These are phyloP conservation scores for Tillandsia leiboldiana DNA, from an alignment of 176 grass and related monocot species.

Conservation along the genomic window DNA sequence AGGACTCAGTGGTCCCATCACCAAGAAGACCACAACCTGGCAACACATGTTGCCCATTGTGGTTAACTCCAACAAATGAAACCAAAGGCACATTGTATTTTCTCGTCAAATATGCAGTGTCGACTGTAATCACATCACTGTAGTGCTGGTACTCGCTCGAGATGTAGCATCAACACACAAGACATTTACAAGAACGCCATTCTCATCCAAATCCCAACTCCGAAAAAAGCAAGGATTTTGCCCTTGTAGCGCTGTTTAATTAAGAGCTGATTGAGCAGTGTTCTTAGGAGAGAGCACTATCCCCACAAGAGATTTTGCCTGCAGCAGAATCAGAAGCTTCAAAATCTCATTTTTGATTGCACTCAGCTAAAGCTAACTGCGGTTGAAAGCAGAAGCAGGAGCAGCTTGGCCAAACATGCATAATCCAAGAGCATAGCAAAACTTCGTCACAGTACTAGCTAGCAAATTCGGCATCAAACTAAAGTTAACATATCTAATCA, in stretches of 20 bases:
- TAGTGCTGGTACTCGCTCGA: constrained; percentile 25
- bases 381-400: too few relatives aligned
- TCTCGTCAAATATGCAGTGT: constrained; percentile 11
- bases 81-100: constrained; percentile 5
- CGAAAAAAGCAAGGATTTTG: constrained; percentile 31
- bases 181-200: constrained; percentile 17
- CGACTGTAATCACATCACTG: constrained; percentile 26
- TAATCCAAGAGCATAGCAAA: too few relatives aligned
- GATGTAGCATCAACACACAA: constrained; percentile 23
- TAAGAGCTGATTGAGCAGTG: too few relatives aligned
- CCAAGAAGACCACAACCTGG: constrained; percentile 1
- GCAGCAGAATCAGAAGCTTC: too few relatives aligned
- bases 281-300: constrained; percentile 15
- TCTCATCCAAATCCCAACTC: constrained; percentile 23
- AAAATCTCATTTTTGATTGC: too few relatives aligned
- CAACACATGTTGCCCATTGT: constrained; percentile 4
- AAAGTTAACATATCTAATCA: too few relatives aligned
- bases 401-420: too few relatives aligned
- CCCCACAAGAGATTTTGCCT: background rate
- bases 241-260: constrained; percentile 1
- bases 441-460: too few relatives aligned
- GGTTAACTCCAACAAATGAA: constrained; percentile 7
- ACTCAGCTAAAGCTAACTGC: too few relatives aligned
- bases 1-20: background rate
- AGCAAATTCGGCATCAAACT: too few relatives aligned